These are phyloP conservation scores for Clonostachys rhizophaga DNA, from an alignment of 2,329 filamentous ascomycete genomes.

Conservation along the genomic window DNA sequence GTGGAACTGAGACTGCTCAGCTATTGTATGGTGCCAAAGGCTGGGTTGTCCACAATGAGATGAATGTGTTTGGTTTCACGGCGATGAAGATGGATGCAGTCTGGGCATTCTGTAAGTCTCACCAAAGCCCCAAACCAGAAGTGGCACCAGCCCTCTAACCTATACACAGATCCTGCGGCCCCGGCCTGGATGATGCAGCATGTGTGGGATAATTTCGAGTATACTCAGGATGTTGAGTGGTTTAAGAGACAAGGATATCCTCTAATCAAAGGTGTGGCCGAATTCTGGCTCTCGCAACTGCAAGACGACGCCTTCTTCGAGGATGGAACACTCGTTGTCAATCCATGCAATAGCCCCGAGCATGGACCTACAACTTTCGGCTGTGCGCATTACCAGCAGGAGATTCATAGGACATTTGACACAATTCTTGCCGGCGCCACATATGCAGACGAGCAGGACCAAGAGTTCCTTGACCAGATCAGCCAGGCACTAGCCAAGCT, in stretches of 20 bases:
- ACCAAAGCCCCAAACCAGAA: constrained; percentile 9
- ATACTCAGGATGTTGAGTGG: constrained; percentile 41
- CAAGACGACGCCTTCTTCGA: constrained; percentile 41
- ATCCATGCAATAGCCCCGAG: constrained; percentile 55
- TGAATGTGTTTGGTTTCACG: constrained; percentile 55
- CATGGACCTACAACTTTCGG: constrained; percentile 49
- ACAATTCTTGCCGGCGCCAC: constrained; percentile 20
- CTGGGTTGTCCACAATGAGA: constrained; percentile 52
- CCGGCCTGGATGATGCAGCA: constrained; percentile 58
- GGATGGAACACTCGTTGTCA: constrained; percentile 48
- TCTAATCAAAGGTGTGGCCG: constrained; percentile 43
- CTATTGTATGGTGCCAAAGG: constrained; percentile 49
- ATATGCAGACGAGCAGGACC: constrained; percentile 14
- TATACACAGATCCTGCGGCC: constrained; percentile 29
- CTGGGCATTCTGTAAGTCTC: constrained; percentile 22
- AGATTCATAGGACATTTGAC: constrained; percentile 37
- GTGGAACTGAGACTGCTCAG: constrained; percentile 45
- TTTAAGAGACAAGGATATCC: constrained; percentile 42
- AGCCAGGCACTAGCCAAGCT: constrained; percentile 15
- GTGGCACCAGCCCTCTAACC: not conserved
- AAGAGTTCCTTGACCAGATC: constrained; percentile 24
- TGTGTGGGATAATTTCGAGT: constrained; percentile 52
- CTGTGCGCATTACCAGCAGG: constrained; percentile 48
- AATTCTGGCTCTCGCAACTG: constrained; percentile 53
- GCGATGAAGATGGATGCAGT: constrained; percentile 22